Conservation (phyloP, 202 grass and related monocot species). For the Bolboschoenoplectus hybrid region DNA sequence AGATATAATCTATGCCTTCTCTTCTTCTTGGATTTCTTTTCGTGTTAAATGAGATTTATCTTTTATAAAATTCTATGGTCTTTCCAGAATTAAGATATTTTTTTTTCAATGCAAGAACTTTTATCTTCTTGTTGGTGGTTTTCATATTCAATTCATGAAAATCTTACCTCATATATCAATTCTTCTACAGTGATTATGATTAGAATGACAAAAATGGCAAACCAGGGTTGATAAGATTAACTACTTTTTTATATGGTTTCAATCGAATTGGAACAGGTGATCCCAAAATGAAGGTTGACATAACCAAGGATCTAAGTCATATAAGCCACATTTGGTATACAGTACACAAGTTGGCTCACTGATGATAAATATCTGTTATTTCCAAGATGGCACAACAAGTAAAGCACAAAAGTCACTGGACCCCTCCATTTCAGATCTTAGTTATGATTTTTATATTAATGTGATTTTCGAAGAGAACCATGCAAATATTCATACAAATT, state of each 20-base stretch:
- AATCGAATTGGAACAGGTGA: no score
- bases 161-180: neutral
- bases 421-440: no score
- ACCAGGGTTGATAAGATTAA: neutral
- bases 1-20: neutral
- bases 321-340: neutral
- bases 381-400: neutral
- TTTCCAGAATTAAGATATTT: neutral
- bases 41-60: neutral
- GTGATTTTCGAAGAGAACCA: no score
- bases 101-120: neutral
- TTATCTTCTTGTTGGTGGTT: neutral
- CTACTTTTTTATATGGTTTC: neutral
- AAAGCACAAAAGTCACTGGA: conserved; percentile 47
- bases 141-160: neutral
- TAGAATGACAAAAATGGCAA: conserved; percentile 1
- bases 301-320: neutral
- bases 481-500: no score
- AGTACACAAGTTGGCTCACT: neutral
- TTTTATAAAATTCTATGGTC: conserved; percentile 8
- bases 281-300: neutral
- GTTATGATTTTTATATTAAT: no score
- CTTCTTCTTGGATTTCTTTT: neutral
- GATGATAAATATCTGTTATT: neutral
- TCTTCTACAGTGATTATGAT: neutral